A percentile compares a stretch with the other conserved stretches of the same genome.
These are phyloP conservation scores for Jacaranda copaia DNA, from an alignment of 257 asterid genomes.

Conservation along the genomic window DNA sequence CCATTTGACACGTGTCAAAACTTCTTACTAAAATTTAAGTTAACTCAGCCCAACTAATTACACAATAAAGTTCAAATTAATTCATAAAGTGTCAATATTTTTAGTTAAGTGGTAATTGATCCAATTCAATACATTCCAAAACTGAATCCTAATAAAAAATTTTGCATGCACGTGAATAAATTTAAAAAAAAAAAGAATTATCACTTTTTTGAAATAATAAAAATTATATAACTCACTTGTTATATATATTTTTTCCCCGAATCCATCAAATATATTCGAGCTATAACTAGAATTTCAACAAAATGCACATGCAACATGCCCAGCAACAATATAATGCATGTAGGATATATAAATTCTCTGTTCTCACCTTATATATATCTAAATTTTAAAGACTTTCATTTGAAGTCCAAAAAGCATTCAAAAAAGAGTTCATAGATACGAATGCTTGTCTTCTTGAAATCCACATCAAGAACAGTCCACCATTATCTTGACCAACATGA, in stretches of 20 bases:
- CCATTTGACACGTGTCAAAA: not conserved
- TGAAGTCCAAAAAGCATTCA: not conserved
- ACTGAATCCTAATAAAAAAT: too few species aligned
- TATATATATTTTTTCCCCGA: not conserved
- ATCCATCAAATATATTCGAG: too few species aligned
- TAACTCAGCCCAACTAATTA: not conserved
- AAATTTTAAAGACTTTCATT: not conserved
- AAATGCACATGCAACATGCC: not conserved
- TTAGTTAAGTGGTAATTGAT: too few species aligned
- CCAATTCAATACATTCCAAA: too few species aligned
- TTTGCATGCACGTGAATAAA: too few species aligned
- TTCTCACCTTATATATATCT: conserved; percentile 33
- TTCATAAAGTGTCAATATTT: too few species aligned
- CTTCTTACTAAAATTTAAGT: not conserved
- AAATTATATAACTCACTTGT: not conserved
- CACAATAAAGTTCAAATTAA: not conserved
- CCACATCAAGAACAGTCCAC: conserved; percentile 52
- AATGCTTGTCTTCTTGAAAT: conserved; percentile 60
- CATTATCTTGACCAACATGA: conserved; percentile 40
- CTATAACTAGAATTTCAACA: not conserved
- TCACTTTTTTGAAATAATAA: too few species aligned
- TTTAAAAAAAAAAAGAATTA: too few species aligned
- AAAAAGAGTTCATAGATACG: conserved; percentile 24
- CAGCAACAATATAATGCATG: not conserved
- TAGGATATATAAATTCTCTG: conserved; percentile 5